A percentile compares a stretch with the other conserved stretches of the same genome.
These are phyloP conservation scores for Astragalus membranaceus DNA, from an alignment of 306 rosid species.

Conservation along the genomic window DNA sequence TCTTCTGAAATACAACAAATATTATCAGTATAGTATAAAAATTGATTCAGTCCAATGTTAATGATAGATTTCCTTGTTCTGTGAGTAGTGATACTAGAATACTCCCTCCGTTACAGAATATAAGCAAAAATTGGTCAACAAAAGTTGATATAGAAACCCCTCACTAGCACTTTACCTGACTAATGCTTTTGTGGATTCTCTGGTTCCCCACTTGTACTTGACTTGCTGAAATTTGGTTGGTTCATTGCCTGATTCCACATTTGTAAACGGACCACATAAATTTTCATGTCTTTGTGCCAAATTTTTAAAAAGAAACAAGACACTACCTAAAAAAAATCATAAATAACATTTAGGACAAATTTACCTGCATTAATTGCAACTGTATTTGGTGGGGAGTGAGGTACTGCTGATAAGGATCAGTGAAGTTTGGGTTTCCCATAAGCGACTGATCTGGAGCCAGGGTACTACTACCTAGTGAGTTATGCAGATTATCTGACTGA, in stretches of 20 bases:
- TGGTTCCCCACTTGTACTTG: slow-evolving; percentile 36
- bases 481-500: slow-evolving; percentile 40
- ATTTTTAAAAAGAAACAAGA: not conserved
- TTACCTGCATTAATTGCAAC: slow-evolving; percentile 48
- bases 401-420: slow-evolving; percentile 60
- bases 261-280: slow-evolving; percentile 12
- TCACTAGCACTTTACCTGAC: slow-evolving; percentile 33
- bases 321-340: not conserved
- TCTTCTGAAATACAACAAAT: not conserved
- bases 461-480: slow-evolving; percentile 19
- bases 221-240: slow-evolving; percentile 40
- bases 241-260: slow-evolving; percentile 46
- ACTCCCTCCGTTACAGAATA: too few relatives aligned
- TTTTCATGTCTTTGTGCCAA: not conserved
- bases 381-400: slow-evolving; percentile 50
- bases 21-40: too few relatives aligned
- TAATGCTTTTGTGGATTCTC: slow-evolving; percentile 41
- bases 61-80: too few relatives aligned
- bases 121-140: too few relatives aligned
- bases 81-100: not conserved
- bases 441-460: slow-evolving; percentile 38
- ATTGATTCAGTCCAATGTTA: too few relatives aligned
- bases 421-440: slow-evolving; percentile 34
- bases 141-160: too few relatives aligned
- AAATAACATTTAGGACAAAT: not conserved